Base-by-base conservation (phyloP, 2,329 filamentous ascomycete species). In the Rutstroemia sp. region DNA sequence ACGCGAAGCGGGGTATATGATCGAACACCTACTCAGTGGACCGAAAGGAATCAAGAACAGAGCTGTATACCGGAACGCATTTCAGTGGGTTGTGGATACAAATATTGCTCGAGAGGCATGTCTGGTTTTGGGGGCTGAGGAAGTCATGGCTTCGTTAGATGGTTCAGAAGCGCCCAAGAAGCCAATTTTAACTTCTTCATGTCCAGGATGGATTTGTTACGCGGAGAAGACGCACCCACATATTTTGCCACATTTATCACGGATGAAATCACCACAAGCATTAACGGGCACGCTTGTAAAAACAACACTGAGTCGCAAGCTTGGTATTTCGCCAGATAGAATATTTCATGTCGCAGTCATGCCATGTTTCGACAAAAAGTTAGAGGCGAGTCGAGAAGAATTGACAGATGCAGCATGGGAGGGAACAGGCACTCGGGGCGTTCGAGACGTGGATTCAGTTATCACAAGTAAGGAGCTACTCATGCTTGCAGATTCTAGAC, bases 341-440 rank as follows among this genome's bases (percentile, higher is more conserved):
- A 91, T 99, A 69, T 99, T 92, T 89, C 92, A 97, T 71, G 73
- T 97, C 53, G 90, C 92, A 12, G 79, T 99, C 47, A 99, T 99
- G 94, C 94, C 94, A 19, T 99, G 94, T 71, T 97, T 99, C 71
- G 94, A 99, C 72, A 99, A 99, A 77, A 99, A 99, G 72, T 80
- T 99, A 27, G 94, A 99, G 73, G 94, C 94, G 6, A 95, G 91
- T 64, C 85, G 94, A 53, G 87, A 91, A 70, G 94, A 99, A 72
- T 80, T 99, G 41, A 97, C 92, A 0, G 88, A 92, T 68, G 74
- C 80, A 6, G 81, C 83, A 16, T 96, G 92, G 92, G 75, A 72
- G 54, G 76, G 72, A 42, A 74, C 73, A 52, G 76, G 73, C 14
- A 76, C 74, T 1, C 72, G 75, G 49, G 82, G 82, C 1, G 80